These are phyloP conservation scores for Apiosordaria backusii DNA, from an alignment of 495 filamentous ascomycete genomes.

Conservation along the genomic window DNA sequence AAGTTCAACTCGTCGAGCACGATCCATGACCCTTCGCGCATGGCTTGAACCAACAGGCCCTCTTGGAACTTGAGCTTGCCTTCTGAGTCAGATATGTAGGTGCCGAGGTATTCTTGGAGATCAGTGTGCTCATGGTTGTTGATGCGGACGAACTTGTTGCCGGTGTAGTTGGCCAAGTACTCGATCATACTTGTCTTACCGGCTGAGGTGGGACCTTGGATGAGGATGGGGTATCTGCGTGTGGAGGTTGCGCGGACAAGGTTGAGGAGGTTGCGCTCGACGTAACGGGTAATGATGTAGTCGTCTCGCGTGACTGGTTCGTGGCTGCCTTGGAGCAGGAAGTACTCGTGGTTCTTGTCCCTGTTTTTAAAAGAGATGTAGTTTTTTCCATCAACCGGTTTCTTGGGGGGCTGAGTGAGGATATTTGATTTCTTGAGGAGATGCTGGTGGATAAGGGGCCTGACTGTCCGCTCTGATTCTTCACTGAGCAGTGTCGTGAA, in stretches of 20 bases:
- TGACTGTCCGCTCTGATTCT: constrained; percentile 71
- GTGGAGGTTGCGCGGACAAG: constrained; percentile 89
- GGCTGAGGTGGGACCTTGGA: constrained; percentile 94
- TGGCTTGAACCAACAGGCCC: constrained; percentile 86
- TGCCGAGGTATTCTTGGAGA: constrained; percentile 94
- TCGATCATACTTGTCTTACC: constrained; percentile 99
- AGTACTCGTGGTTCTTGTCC: constrained; percentile 71
- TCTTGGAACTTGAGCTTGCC: constrained; percentile 89
- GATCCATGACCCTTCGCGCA: constrained; percentile 94
- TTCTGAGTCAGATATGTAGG: constrained; percentile 81
- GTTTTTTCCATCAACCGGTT: constrained; percentile 66
- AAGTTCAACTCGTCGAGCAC: constrained; percentile 96
- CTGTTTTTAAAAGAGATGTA: constrained; percentile 75
- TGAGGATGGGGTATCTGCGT: constrained; percentile 85
- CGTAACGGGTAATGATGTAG: constrained; percentile 95
- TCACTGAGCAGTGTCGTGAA: constrained; percentile 82
- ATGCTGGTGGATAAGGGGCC: constrained; percentile 76
- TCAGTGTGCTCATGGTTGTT: constrained; percentile 99
- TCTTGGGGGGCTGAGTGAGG: constrained; percentile 68
- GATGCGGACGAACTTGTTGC: constrained; percentile 95
- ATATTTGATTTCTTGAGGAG: constrained; percentile 63
- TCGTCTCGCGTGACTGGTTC: constrained; percentile 68
- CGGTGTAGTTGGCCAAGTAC: constrained; percentile 90
- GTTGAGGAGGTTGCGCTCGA: constrained; percentile 90
- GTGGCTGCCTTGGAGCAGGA: constrained; percentile 73